Conservation (phyloP, 2,329 filamentous ascomycete species). For the Dothistroma pini region DNA sequence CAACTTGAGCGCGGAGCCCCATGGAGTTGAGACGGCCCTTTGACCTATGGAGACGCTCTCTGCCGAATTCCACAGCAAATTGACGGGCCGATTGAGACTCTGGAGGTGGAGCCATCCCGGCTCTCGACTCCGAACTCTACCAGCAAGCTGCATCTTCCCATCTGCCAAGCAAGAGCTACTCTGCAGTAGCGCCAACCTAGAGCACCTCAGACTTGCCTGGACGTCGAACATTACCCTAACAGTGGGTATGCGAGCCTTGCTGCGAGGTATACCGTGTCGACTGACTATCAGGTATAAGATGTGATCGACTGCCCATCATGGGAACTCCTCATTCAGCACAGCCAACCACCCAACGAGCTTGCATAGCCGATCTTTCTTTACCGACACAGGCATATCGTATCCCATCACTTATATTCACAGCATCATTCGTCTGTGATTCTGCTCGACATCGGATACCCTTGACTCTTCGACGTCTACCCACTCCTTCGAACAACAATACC, state of each 20-base stretch:
- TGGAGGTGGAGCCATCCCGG: background rate
- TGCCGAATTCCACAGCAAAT: constrained; percentile 1
- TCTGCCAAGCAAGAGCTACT: constrained; percentile 13
- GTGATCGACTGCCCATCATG: constrained; percentile 5
- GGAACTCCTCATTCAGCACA: constrained; percentile 12
- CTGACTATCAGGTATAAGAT: constrained; percentile 17
- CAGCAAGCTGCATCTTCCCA: constrained; percentile 2
- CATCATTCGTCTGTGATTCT: constrained; percentile 19
- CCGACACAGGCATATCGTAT: constrained; percentile 13
- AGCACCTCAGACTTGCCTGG: constrained; percentile 13
- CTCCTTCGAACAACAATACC: constrained; percentile 3
- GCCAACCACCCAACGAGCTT: constrained; percentile 12
- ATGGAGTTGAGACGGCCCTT: constrained; percentile 5
- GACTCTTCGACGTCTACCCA: background rate
- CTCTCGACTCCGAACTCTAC: constrained; percentile 4
- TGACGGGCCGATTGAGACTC: constrained; percentile 18
- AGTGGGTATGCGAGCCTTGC: background rate
- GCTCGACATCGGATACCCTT: background rate
- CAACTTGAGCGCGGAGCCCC: constrained; percentile 11
- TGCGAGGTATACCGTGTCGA: background rate
- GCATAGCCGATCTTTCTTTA: constrained; percentile 19
- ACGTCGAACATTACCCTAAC: constrained; percentile 8
- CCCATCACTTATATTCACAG: constrained; percentile 15
- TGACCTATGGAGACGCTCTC: background rate
- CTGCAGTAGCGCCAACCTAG: constrained; percentile 17